Percentiles rank a stretch among this genome's conserved stretches.
phyloP scores from a whole-genome alignment of 228 moss, liverwort and hornwort genomes.

The Sphagnum fallax region DNA sequence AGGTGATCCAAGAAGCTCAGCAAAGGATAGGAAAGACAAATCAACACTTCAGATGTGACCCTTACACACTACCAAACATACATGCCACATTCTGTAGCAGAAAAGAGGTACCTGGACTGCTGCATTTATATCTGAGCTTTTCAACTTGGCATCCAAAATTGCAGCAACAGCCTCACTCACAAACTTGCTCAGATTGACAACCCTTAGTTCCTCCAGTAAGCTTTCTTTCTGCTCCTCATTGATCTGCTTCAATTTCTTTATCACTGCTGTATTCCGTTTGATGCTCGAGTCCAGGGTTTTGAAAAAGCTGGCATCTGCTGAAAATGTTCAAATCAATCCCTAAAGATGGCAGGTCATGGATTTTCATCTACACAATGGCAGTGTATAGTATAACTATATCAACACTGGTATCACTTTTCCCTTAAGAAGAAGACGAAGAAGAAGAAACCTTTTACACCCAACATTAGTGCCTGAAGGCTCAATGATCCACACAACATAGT shows the following conservation, averaged over 20 bases:
- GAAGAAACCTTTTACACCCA: too few species aligned
- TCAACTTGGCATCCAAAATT: constrained; percentile 91
- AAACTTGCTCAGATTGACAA: constrained; percentile 92
- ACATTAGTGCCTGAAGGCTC: too few species aligned
- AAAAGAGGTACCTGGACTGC: constrained; percentile 75
- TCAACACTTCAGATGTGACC: too few species aligned
- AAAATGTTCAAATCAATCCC: constrained; percentile 4
- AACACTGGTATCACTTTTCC: too few species aligned
- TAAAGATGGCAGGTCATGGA: not conserved
- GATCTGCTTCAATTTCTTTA: constrained; percentile 97
- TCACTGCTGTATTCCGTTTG: constrained; percentile 92
- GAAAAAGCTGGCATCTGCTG: constrained; percentile 72
- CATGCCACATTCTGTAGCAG: too few species aligned
- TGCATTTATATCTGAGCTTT: constrained; percentile 90
- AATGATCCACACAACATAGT: too few species aligned
- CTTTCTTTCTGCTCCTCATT: constrained; percentile 96
- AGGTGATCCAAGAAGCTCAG: too few species aligned
- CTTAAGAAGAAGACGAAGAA: too few species aligned
- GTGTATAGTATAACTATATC: too few species aligned
- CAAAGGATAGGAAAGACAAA: too few species aligned
- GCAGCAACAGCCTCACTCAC: constrained; percentile 98
- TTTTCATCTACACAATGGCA: not conserved
- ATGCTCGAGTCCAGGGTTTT: constrained; percentile 92
- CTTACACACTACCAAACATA: too few species aligned
- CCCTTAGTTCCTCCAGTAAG: constrained; percentile 80